Evolutionary conservation across 495 filamentous ascomycete genomes (phyloP).

Genomic region (Collariella sp.): DNA sequence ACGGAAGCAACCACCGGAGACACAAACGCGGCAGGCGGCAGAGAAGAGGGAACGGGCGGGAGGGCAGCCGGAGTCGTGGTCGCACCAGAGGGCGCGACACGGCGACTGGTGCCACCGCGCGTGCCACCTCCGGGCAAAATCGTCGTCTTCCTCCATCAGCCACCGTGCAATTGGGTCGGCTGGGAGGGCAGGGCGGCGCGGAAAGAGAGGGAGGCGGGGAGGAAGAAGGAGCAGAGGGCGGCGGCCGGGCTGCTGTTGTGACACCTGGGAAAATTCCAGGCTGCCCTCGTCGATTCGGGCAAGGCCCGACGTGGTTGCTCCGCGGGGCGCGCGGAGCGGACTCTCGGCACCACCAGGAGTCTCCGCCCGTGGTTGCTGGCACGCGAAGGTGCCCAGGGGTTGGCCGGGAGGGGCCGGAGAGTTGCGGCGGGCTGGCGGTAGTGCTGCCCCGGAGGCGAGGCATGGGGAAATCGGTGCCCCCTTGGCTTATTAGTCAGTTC

Average conservation of each 20-base stretch:
- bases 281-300: neutral
- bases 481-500: neutral
- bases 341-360: neutral
- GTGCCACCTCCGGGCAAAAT: neutral
- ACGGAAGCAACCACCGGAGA: neutral
- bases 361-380: neutral
- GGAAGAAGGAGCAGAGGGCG: too few species aligned
- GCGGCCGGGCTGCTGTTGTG: neutral
- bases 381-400: neutral
- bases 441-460: neutral
- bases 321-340: neutral
- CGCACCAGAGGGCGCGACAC: neutral
- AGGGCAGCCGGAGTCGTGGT: neutral
- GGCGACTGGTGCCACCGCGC: neutral
- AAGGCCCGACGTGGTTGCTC: neutral
- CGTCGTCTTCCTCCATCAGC: neutral
- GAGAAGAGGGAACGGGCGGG: neutral
- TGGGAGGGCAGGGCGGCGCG: neutral
- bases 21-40: neutral
- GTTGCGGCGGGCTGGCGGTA: neutral
- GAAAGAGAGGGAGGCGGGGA: neutral
- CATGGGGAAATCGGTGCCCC: slow-evolving; percentile 5
- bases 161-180: too few species aligned
- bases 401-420: neutral
- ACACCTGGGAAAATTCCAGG: neutral